Base-by-base conservation (phyloP, 495 filamentous ascomycete genomes). In the Staphylotrichum tortipilum region DNA sequence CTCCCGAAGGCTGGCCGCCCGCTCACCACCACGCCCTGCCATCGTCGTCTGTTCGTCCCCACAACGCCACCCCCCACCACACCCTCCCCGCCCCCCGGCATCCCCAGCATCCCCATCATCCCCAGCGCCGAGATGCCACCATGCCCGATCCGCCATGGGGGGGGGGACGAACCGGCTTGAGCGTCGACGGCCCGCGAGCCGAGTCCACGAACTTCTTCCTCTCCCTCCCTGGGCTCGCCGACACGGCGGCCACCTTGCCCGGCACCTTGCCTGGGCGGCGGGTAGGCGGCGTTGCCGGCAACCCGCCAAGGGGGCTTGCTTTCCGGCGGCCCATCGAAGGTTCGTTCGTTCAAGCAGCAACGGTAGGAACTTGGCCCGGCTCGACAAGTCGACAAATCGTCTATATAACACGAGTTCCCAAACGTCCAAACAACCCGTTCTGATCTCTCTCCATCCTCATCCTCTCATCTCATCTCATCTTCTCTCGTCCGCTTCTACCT, bases 111-210 rank as follows among this genome's bases (percentile, higher is more conserved):
- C 31, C 33, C 24, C 49, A 12, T 37, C 21, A 19, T 24, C 40
- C 23, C 19, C 21, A 17, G 19, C 50, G 9, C 28, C 26, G 41
- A 39, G 40, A 44, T 35, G 50, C 53, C 57, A 43, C 57, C 56
- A 52, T 56, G n/a, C 50, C 41, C 35, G 28, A 49, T 49, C 40
- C 41, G 52, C 53, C 44, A 44, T 28, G 10, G 31, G 50, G 51
- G n/a, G 41, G 30, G 26, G 30, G 31, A 43, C 35, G 33, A 42
- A 50, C 52, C 49, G 52, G 41, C 35, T 49, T 28, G 46, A 59
- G 61, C 49, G 19, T 54, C 44, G 38, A 47, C 62, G 62, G 62
- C 48, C 62, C 62, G 62, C 29, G 36, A 55, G 60, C 62, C 62
- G 62, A 40, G 49, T 45, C 48, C 28, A 31, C 30, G 24, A n/a